phyloP scores from a whole-genome alignment of 805 yeast species.

The Suhomyces kilbournensis region DNA sequence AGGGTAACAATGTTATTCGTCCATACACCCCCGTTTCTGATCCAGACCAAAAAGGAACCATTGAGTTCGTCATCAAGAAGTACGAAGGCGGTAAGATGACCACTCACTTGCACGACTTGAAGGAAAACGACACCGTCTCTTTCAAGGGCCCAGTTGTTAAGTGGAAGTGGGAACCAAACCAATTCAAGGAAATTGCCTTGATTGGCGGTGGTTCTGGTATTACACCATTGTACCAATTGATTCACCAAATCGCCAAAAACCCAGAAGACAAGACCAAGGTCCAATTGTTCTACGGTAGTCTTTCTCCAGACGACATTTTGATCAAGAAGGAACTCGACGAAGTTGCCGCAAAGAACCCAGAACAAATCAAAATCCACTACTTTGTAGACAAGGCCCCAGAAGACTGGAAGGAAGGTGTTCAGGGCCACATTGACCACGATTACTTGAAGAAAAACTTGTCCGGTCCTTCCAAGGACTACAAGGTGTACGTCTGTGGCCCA shows the following conservation, averaged over 20 bases:
- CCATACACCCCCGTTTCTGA: constrained; percentile 87
- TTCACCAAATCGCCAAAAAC: constrained; percentile 71
- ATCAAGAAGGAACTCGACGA: constrained; percentile 74
- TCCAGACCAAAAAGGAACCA: constrained; percentile 62
- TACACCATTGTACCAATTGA: constrained; percentile 89
- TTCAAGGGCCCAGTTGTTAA: constrained; percentile 93
- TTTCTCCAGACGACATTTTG: constrained; percentile 75
- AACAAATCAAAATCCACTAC: constrained; percentile 73
- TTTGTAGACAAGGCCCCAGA: constrained; percentile 68
- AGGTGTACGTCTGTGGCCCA: constrained; percentile 93
- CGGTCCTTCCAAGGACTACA: constrained; percentile 54
- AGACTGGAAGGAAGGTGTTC: constrained; percentile 51
- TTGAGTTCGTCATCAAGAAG: constrained; percentile 79
- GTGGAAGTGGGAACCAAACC: constrained; percentile 88
- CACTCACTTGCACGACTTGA: constrained; percentile 64
- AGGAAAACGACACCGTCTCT: constrained; percentile 75
- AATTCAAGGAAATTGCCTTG: constrained; percentile 72
- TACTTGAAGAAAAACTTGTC: constrained; percentile 61
- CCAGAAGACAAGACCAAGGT: constrained; percentile 89
- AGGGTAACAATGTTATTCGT: constrained; percentile 84
- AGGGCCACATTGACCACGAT: constrained; percentile 79
- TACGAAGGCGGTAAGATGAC: constrained; percentile 87
- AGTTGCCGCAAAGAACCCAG: constrained; percentile 64
- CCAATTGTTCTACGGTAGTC: constrained; percentile 74
- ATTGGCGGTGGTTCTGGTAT: constrained; percentile 98